A percentile compares a stretch with the other conserved stretches of the same genome.
Conservation (phyloP, 176 grass and related monocot species). For the Ampelocalamus luodianensis region DNA sequence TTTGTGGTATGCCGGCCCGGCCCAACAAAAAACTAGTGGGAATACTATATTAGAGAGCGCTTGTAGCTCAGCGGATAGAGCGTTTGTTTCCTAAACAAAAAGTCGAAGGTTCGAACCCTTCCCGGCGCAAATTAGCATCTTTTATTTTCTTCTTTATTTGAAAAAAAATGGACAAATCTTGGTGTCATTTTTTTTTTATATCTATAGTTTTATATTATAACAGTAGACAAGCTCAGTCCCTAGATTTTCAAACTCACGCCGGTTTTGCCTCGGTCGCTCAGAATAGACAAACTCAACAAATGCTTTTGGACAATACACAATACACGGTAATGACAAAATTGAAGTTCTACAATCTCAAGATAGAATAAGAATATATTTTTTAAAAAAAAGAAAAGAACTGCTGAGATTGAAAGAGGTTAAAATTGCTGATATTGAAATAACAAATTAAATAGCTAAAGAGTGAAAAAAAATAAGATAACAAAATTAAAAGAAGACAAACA, state of each 20-base stretch:
- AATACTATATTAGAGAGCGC: conserved; percentile 34
- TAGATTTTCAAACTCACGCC: too few species aligned
- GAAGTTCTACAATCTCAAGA: background rate
- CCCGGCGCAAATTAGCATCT: conserved; percentile 54
- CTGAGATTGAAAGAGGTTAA: too few species aligned
- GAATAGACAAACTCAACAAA: too few species aligned
- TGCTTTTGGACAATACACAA: too few species aligned
- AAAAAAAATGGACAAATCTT: background rate
- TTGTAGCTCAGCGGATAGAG: conserved; percentile 99
- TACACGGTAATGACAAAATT: background rate
- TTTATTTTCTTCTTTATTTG: background rate
- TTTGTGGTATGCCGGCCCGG: conserved; percentile 15
- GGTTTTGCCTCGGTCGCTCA: too few species aligned
- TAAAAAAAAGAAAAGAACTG: too few species aligned
- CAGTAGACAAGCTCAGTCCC: too few species aligned
- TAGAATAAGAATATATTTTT: background rate
- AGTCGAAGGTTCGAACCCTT: conserved; percentile 99
- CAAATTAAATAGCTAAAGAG: background rate
- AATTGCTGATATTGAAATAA: background rate
- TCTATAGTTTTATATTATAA: too few species aligned
- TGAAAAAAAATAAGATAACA: background rate
- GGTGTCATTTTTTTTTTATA: background rate
- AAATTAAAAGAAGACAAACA: background rate
- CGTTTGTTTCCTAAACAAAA: conserved; percentile 99
- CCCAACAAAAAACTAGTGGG: background rate